Conservation (phyloP, 257 asterid genomes). For the Penstemon newberryi region DNA sequence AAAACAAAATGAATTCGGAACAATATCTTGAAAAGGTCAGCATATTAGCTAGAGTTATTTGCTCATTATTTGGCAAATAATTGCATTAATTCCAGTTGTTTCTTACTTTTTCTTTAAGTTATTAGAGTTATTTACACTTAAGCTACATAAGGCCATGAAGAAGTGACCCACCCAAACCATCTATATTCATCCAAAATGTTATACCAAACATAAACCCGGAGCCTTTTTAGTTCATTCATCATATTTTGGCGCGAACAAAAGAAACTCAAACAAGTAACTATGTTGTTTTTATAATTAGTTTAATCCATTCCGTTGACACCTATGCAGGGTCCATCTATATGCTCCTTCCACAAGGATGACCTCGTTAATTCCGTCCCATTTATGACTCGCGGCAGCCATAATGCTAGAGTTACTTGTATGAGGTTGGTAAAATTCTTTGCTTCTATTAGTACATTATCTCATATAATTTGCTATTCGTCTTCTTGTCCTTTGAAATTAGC, state of each 20-base stretch:
- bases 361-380: conserved; percentile 28
- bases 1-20: neutral
- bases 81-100: too few relatives aligned
- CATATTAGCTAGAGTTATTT: too few relatives aligned
- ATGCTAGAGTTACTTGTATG: conserved; percentile 69
- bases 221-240: neutral
- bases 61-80: too few relatives aligned
- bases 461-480: neutral
- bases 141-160: too few relatives aligned
- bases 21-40: neutral
- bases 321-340: conserved; percentile 57
- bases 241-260: neutral
- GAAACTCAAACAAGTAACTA: conserved; percentile 1
- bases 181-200: conserved; percentile 4
- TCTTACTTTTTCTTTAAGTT: too few relatives aligned
- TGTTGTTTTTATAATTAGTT: conserved; percentile 7
- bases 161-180: too few relatives aligned
- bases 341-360: conserved; percentile 32
- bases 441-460: conserved; percentile 12
- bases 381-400: conserved; percentile 47
- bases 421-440: conserved; percentile 45
- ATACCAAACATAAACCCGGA: neutral
- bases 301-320: conserved; percentile 17
- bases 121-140: too few relatives aligned
- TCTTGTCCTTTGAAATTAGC: conserved; percentile 13